phyloP scores from a whole-genome alignment of 2,329 filamentous ascomycete genomes.

The Hymenoscyphus occultus region DNA sequence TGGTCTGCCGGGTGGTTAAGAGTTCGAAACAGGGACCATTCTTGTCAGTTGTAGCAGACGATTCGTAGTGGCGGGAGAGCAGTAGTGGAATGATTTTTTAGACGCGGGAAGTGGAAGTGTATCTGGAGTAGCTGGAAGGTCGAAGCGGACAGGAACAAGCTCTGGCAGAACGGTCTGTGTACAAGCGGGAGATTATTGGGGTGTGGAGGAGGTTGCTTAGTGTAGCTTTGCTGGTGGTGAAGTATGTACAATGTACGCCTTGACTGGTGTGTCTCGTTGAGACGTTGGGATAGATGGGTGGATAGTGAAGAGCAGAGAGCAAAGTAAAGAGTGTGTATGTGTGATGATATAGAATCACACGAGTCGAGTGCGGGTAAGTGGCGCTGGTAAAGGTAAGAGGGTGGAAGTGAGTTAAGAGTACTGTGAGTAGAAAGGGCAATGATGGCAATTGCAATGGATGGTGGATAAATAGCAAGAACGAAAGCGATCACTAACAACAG shows the following conservation, averaged over 20 bases:
- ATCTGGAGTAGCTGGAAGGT: background rate
- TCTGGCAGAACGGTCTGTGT: constrained; percentile 17
- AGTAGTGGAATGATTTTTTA: constrained; percentile 22
- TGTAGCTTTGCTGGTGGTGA: background rate
- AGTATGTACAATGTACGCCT: constrained; percentile 1
- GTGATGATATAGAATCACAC: background rate
- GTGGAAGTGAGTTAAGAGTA: background rate
- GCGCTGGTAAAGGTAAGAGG: background rate
- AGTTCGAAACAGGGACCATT: constrained; percentile 34
- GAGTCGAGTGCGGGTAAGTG: constrained; percentile 5
- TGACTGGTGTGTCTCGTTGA: constrained; percentile 8
- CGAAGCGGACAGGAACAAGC: constrained; percentile 16
- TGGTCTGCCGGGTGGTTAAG: constrained; percentile 26
- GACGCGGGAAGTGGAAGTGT: constrained; percentile 18
- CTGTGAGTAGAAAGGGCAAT: background rate
- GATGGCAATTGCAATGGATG: background rate
- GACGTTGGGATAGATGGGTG: background rate
- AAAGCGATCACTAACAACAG: background rate
- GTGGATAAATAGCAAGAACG: background rate
- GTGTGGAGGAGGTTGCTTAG: background rate
- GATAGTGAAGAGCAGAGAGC: background rate
- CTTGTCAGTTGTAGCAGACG: constrained; percentile 25
- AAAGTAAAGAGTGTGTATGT: background rate
- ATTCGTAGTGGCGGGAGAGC: constrained; percentile 19
- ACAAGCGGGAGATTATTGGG: constrained; percentile 4